Conservation (phyloP, 2,329 filamentous ascomycete species). For the Ophidiomyces ophidiicola region DNA sequence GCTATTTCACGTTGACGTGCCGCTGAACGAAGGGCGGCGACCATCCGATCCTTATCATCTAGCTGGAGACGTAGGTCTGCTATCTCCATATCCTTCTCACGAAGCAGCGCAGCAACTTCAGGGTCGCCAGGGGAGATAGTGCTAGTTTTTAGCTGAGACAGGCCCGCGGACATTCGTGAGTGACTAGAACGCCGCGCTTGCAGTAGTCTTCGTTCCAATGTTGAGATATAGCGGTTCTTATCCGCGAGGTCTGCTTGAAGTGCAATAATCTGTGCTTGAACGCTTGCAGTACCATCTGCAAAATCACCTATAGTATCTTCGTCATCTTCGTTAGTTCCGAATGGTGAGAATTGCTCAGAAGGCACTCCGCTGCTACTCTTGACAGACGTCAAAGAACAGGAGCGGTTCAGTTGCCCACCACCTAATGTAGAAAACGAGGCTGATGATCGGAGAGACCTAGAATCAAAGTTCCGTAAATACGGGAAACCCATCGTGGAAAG, state of each 20-base stretch:
- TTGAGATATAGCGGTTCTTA: constrained; percentile 92
- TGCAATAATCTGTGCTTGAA: constrained; percentile 77
- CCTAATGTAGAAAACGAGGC: constrained; percentile 50
- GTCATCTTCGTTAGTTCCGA: constrained; percentile 45
- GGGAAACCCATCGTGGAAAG: constrained; percentile 43
- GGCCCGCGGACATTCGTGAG: constrained; percentile 67
- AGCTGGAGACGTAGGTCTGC: constrained; percentile 75
- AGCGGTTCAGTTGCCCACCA: constrained; percentile 47
- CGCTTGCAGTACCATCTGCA: constrained; percentile 71
- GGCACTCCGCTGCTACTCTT: constrained; percentile 30
- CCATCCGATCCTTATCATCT: constrained; percentile 92
- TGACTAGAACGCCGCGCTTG: constrained; percentile 86
- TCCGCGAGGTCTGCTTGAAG: constrained; percentile 90
- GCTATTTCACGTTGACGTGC: constrained; percentile 76
- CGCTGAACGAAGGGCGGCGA: constrained; percentile 71
- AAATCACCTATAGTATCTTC: constrained; percentile 68
- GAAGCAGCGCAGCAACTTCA: constrained; percentile 57
- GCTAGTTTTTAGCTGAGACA: constrained; percentile 47
- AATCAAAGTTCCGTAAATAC: constrained; percentile 22
- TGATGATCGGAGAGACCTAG: constrained; percentile 55
- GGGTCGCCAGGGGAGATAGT: constrained; percentile 68
- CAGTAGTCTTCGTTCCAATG: constrained; percentile 78
- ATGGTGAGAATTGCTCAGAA: constrained; percentile 21
- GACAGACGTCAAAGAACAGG: constrained; percentile 54
- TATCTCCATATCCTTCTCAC: constrained; percentile 88